phyloP scores from a whole-genome alignment of 495 filamentous ascomycete genomes.

The Viridothelium virens region DNA sequence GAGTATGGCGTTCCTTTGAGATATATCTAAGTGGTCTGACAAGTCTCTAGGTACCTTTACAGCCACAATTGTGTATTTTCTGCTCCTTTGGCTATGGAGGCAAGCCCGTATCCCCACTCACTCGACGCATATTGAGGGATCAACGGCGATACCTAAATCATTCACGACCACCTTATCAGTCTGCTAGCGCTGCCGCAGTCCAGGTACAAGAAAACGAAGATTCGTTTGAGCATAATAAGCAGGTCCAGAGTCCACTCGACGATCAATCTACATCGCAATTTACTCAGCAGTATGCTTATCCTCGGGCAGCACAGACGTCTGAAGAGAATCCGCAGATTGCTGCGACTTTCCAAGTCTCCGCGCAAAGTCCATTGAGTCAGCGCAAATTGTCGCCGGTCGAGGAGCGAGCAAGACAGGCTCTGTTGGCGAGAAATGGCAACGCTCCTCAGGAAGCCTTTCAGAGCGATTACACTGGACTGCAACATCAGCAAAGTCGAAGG shows the following conservation, averaged over 20 bases:
- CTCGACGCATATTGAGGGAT: not conserved
- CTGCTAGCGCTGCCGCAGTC: not conserved
- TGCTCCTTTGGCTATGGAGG: conserved; percentile 2
- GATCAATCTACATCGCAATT: not conserved
- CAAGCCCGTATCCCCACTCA: not conserved
- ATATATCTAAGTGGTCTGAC: not conserved
- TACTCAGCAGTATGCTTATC: not conserved
- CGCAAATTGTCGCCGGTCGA: not conserved
- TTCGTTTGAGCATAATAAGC: not conserved
- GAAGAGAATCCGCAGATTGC: not conserved
- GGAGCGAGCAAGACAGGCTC: conserved; percentile 5
- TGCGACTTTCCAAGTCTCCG: not conserved
- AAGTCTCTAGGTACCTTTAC: not conserved
- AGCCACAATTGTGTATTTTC: not conserved
- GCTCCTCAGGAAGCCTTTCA: not conserved
- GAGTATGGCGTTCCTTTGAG: not conserved
- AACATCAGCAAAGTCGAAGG: not conserved
- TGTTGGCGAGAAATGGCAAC: not conserved
- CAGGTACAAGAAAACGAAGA: not conserved
- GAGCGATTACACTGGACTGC: not conserved
- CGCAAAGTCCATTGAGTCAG: not conserved
- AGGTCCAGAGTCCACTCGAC: not conserved
- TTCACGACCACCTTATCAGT: not conserved
- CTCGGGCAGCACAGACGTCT: not conserved
- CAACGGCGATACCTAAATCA: not conserved